A percentile compares a stretch with the other conserved stretches of the same genome.
phyloP scores from a whole-genome alignment of 2,329 filamentous ascomycete species.

The Trematosphaeria pertusa region DNA sequence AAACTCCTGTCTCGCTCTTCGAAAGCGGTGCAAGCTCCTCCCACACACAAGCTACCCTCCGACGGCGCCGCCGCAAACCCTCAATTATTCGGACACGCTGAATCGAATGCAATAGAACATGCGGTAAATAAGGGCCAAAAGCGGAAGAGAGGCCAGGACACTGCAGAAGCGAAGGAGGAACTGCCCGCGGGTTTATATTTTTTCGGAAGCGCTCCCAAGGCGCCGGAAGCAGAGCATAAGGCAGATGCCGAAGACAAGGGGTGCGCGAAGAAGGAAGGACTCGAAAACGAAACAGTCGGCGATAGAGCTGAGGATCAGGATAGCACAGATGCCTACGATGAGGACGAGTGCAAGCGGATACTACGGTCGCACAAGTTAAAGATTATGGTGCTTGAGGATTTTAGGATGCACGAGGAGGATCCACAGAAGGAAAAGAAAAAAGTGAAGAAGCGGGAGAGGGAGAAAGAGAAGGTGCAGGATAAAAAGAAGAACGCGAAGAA shows the following conservation, averaged over 20 bases:
- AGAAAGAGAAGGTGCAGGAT: conserved; percentile 41
- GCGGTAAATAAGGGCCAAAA: conserved; percentile 42
- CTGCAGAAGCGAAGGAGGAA: conserved; percentile 12
- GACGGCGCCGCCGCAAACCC: conserved; percentile 70
- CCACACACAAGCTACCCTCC: conserved; percentile 64
- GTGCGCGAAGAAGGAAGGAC: conserved; percentile 24
- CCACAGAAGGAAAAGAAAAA: conserved; percentile 53
- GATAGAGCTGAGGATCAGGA: conserved; percentile 6
- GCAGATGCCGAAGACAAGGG: conserved; percentile 15
- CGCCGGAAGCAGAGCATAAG: conserved; percentile 13
- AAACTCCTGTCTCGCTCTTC: conserved; percentile 75
- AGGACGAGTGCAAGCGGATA: conserved; percentile 75
- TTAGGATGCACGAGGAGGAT: conserved; percentile 45
- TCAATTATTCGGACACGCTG: conserved; percentile 66
- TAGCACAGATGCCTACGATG: conserved; percentile 56
- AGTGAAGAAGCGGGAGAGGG: conserved; percentile 61
- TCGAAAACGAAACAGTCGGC: conserved; percentile 10
- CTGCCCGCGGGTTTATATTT: conserved; percentile 52
- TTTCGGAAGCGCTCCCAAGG: conserved; percentile 41
- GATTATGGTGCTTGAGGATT: conserved; percentile 72
- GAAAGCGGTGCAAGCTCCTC: conserved; percentile 58
- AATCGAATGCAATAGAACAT: conserved; percentile 46
- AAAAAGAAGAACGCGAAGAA: conserved; percentile 62
- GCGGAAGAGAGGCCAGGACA: conserved; percentile 49
- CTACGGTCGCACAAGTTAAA: conserved; percentile 85